Evolutionary conservation across 2,329 filamentous ascomycete genomes (phyloP).

Genomic region (Penicillium freii): DNA sequence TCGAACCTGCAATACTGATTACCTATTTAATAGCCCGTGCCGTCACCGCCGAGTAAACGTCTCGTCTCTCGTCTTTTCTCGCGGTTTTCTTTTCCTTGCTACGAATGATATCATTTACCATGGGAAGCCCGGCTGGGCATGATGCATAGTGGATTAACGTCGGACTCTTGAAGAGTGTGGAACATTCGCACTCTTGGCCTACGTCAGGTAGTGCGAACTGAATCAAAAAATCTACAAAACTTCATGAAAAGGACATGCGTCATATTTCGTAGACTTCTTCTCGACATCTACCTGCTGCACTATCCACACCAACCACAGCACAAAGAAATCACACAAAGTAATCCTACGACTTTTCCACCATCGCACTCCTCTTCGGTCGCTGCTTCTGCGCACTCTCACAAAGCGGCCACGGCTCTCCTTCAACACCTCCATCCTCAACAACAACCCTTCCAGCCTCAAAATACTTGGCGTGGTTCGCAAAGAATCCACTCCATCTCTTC

Average conservation of each 20-base stretch:
- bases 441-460: slow-evolving; percentile 70
- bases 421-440: slow-evolving; percentile 48
- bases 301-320: not conserved
- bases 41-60: slow-evolving; percentile 47
- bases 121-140: slow-evolving; percentile 39
- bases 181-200: slow-evolving; percentile 31
- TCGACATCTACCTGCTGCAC: not conserved
- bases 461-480: slow-evolving; percentile 76
- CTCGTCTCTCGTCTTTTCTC: slow-evolving; percentile 33
- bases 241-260: slow-evolving; percentile 15
- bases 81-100: slow-evolving; percentile 38
- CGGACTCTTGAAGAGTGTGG: slow-evolving; percentile 32
- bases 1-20: slow-evolving; percentile 5
- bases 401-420: slow-evolving; percentile 56
- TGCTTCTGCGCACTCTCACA: slow-evolving; percentile 70
- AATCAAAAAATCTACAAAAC: slow-evolving; percentile 35
- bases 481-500: slow-evolving; percentile 80
- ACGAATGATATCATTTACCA: slow-evolving; percentile 42
- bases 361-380: slow-evolving; percentile 53
- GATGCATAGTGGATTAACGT: slow-evolving; percentile 35
- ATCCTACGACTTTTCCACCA: slow-evolving; percentile 18
- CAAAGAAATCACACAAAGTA: not conserved
- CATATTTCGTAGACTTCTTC: slow-evolving; percentile 6
- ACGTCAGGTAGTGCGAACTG: slow-evolving; percentile 35
- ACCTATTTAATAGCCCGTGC: slow-evolving; percentile 37